Conservation (phyloP, 345 rosid genomes). For the Angophora floribunda region DNA sequence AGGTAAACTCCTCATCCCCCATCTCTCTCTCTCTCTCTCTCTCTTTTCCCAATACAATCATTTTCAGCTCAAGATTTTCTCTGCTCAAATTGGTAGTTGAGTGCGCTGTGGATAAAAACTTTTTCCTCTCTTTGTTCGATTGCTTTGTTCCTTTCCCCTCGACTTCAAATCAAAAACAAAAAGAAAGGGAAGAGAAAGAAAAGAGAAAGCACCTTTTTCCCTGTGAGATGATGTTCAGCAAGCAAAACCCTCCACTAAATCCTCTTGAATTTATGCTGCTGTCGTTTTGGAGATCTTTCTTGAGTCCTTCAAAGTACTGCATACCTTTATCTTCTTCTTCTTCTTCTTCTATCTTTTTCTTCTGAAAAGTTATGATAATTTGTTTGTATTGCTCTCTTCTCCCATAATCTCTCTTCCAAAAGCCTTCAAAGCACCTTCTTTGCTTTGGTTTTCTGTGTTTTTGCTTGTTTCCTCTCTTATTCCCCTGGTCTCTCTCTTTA, state of each 20-base stretch:
- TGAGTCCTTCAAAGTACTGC: not conserved
- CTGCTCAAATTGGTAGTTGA: not conserved
- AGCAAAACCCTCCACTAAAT: not conserved
- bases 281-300: not conserved
- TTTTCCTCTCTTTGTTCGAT: not conserved
- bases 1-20: not conserved
- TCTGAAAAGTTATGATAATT: not conserved
- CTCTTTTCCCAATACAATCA: not conserved
- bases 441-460: not conserved
- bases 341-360: not conserved
- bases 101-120: no score
- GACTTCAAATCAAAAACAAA: not conserved
- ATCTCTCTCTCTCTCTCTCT: not conserved
- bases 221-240: not conserved
- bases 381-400: not conserved
- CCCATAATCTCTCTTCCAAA: not conserved
- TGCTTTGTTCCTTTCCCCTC: not conserved
- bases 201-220: not conserved
- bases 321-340: not conserved
- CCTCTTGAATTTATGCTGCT: not conserved
- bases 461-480: not conserved
- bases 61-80: not conserved
- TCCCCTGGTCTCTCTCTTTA: not conserved
- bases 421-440: not conserved
- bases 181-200: not conserved